Evolutionary conservation across 257 asterid genomes (phyloP), one percentile per base, ranked within the genome.

Genomic region (Solanum dulcamara): DNA sequence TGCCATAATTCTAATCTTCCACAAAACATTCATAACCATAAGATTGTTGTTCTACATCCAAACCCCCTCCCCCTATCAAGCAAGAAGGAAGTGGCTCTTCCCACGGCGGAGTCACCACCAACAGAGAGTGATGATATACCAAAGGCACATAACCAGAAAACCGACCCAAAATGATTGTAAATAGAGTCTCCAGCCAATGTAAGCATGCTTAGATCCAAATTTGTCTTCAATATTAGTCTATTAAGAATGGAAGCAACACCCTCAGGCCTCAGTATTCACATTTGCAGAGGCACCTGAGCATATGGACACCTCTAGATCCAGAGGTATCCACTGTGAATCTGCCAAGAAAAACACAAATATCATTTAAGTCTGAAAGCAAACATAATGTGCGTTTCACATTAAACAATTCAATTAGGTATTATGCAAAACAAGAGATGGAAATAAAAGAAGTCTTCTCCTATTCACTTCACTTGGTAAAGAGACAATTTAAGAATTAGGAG

Each of bases 281-380:
- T 96, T 93, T 80, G 97, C 97, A 4, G 97, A 85, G 81, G 97
- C 96, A 77, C 96, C 98, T 90, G 91, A 55, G 98, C 99, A 80
- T 94, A 96, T 4, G 98, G 99, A 84, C 97, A 84, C 97, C 98
- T 22, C 97, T 97, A 15, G 98, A 91, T 85, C 91, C 89, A 80
- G 98, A 92, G 7, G 98, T 91, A 88, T 93, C 99, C 51, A 96
- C 93, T 13, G 87, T 89, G 90, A 93, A 94, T 93, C 98, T 93
- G 93, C 71, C 10, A 85, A 83, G 72, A 30, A 81, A 81, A 82
- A 18, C 83, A 59, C 14, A 51, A 33, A 20, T 30, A 71, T 37
- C 80, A 20, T 37, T 35, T 2, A 38, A 37, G 33, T 71, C 0
- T 40, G 7, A 37, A 18, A 5, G 80, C 50, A 70, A 37, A 11